Base-by-base conservation (phyloP, 805 yeast genomes). In the Lipomyces mesembrius region DNA sequence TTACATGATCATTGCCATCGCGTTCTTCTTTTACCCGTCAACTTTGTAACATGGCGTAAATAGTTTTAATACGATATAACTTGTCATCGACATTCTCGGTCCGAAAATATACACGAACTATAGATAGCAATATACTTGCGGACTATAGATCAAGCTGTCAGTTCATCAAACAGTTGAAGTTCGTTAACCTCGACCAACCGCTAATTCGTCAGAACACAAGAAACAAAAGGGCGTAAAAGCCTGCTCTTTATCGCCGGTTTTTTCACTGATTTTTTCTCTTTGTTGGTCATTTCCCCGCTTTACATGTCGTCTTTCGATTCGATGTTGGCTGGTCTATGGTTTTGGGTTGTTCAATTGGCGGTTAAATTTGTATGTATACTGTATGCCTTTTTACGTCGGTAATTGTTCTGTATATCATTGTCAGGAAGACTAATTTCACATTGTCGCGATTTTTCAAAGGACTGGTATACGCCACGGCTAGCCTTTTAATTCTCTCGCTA, bases 1-100 rank as follows among this genome's bases (percentile, higher is more conserved):
- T 62, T 95, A 95, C 77, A 77, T 88, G 65, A 89, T 95, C 64
- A 88, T 92, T 64, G 97, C 97, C 1, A 82, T 95, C 73, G 93
- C 98, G 1, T 95, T 95, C 82, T 91, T 84, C 81, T 91, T 85
- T 78, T 91, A 92, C 75, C 99, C 99, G n/a, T 8, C 67, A 8
- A 59, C 52, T 35, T 20, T 62, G 58, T 68, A 60, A 64, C 59
- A 14, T 59, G 27, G 17, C 55, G 55, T 11, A 20, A 17, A 6
- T 32, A 43, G 20, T 43, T 25, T 25, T 25, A 7, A 14, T 5
- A 43, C n/a, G 20, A 43, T 6, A n/a, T 43, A 7, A 17, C 39
- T 35, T 11, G 5, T 35, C 7, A 43, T 14, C n/a, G 49, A 43
- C 8, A 4, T 43, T n/a, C n/a, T 7, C 49, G 20, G 12, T 43